Percentiles rank a stretch among this genome's conserved stretches.
phyloP scores from a whole-genome alignment of 1,139 yeast species.

The Pichia sp. region DNA sequence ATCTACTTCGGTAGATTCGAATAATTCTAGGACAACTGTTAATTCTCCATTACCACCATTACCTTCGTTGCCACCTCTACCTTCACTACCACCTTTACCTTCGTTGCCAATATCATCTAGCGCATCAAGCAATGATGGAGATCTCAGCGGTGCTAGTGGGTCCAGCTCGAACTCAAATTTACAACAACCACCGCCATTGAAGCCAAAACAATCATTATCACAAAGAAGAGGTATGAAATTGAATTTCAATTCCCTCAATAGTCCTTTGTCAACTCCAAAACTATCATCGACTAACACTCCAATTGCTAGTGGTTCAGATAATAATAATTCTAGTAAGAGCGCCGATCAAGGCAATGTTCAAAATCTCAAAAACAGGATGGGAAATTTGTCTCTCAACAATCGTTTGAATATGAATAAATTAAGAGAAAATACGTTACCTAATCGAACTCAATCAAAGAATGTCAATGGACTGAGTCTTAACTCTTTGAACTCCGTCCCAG shows the following conservation, averaged over 20 bases:
- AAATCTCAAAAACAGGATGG: conserved; percentile 4
- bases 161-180: neutral
- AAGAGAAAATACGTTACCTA: conserved; percentile 19
- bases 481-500: neutral
- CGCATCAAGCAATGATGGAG: neutral
- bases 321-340: conserved; percentile 1
- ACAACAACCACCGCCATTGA: neutral
- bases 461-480: conserved; percentile 6
- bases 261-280: neutral
- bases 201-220: conserved; percentile 34
- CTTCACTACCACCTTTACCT: neutral
- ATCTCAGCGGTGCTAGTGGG: neutral
- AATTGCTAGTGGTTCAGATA: neutral
- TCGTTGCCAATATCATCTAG: neutral
- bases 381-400: conserved; percentile 3
- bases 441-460: conserved; percentile 2
- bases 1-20: too few relatives aligned
- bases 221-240: conserved; percentile 53
- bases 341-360: neutral
- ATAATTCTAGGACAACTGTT: too few relatives aligned
- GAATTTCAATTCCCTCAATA: conserved; percentile 30
- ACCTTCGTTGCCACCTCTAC: neutral
- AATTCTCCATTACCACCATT: neutral
- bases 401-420: conserved; percentile 13
- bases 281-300: neutral